Base-by-base conservation (phyloP, 805 yeast species). In the Ogataea naganishii region DNA sequence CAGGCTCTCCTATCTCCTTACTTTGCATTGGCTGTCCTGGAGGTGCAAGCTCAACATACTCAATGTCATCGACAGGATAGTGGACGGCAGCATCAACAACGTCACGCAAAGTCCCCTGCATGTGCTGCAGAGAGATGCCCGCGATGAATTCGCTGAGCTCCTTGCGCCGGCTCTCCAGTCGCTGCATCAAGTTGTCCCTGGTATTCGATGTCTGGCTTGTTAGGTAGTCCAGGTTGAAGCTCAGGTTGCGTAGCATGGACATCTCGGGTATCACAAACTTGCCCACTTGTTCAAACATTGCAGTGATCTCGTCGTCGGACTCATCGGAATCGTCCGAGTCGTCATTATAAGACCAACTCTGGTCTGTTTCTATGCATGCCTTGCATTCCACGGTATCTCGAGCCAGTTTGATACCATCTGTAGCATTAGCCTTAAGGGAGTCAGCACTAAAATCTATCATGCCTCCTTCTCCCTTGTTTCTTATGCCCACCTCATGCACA, bases 241-340 rank as follows among this genome's bases (percentile, higher is more conserved):
- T 38, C 18, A 45, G 41, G 21, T 40, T 44, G 23, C 43, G 45
- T 16, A 51, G 30, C 28, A 38, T 43, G 21, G 56, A 33, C 23
- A 60, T 54, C 31, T 29, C 18, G 7, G 55, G 54, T 13, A 51
- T 36, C 9, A 36, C 20, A 17, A 50, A 60, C 18, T 58, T 44
- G 0, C 81, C 81, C 12, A 75, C 66, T 36, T 60, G 67, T 31
- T 74, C 73, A 29, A 74, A 48, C 7, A 70, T 71, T 14, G 53
- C 57, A 0, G 70, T 58, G 20, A 72, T 39, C 0, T 69, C 63
- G 41, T 63, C 49, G 18, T 48, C 64, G 9, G 55, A 46, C 9
- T 56, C 62, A 1, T 23, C 34, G 14, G 41, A 45, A 3, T 37
- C 35, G 13, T 36, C 38, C 4, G 22, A 14, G 9, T 25, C 34